Base-by-base conservation (phyloP, 768 basidiomycete species). In the Suillus americanus region DNA sequence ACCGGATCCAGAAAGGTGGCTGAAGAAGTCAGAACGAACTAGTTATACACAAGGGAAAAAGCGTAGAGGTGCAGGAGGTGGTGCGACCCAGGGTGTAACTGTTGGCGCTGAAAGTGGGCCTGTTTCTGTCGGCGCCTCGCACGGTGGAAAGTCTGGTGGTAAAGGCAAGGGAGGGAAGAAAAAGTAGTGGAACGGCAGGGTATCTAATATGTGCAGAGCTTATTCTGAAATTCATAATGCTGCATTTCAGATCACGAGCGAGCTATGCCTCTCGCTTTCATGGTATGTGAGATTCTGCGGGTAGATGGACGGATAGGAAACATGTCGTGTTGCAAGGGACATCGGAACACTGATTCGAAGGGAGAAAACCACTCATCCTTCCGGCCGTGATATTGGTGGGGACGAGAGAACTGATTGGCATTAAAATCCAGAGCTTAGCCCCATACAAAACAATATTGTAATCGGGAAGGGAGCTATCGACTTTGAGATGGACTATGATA, bases 1-100 rank as follows among this genome's bases (percentile, higher is more conserved):
- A 20, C 92, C 93, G 38, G 92, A 94, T 77, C 91, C 92, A 30
- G 92, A 94, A 74, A 80, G 92, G 66, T 94, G 92, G 92, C 74
- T 94, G 65, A 94, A 94, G 85, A 94, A 92, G 80, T 90, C 86
- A 61, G 91, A 93, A 74, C 81, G 91, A 57, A 83, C 89, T 16
- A 85, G 81, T 33, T 86, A 84, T 73, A 72, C 71, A 43, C 80
- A 80, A 20, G 79, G 81, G 61, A 82, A 82, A 48, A 85, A 77
- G 72, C 81, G 85, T 73, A 84, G 84, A 68, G 86, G 82, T 69
- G 79, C 78, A 33, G 80, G 78, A 38, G 81, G 81, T 23, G 86
- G 86, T 45, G 90, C 91, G 25, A 92, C 89, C 16, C 92, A 93
- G 76, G 92, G 92, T 25, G 65, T 64, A 33, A 66, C 66, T 38